Evolutionary conservation across 371 early-diverging fungal genomes (phyloP).

Genomic region (Mucor plumbeus): DNA sequence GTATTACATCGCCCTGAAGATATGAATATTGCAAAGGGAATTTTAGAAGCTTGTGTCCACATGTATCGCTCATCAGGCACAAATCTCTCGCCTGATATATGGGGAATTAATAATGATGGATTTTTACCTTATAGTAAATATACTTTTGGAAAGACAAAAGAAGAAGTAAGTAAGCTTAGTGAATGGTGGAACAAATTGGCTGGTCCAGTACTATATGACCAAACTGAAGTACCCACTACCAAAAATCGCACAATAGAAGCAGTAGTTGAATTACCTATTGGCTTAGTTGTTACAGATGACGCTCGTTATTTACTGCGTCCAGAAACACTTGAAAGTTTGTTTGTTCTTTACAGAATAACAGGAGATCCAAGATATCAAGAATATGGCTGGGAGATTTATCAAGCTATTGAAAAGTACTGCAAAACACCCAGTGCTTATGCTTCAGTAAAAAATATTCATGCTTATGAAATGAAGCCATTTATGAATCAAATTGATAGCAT

Average conservation of each 20-base stretch:
- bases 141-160: background rate
- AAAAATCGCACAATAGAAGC: background rate
- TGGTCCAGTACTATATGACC: background rate
- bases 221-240: background rate
- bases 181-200: background rate
- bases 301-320: slow-evolving; percentile 23
- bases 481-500: slow-evolving; percentile 40
- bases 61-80: slow-evolving; percentile 60
- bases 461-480: slow-evolving; percentile 36
- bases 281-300: background rate
- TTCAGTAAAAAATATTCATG: slow-evolving; percentile 53
- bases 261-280: background rate
- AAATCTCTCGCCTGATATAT: slow-evolving; percentile 64
- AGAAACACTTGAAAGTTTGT: slow-evolving; percentile 81
- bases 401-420: slow-evolving; percentile 67
- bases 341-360: slow-evolving; percentile 71
- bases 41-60: slow-evolving; percentile 65
- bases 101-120: slow-evolving; percentile 26
- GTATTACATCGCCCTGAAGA: slow-evolving; percentile 56
- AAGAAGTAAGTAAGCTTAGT: background rate
- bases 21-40: slow-evolving; percentile 47
- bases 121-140: background rate
- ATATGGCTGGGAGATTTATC: slow-evolving; percentile 69
- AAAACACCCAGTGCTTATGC: slow-evolving; percentile 64
- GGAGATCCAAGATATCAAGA: slow-evolving; percentile 69